Conservation (phyloP, 1,139 yeast genomes). For the Suhomyces wounanorum region DNA sequence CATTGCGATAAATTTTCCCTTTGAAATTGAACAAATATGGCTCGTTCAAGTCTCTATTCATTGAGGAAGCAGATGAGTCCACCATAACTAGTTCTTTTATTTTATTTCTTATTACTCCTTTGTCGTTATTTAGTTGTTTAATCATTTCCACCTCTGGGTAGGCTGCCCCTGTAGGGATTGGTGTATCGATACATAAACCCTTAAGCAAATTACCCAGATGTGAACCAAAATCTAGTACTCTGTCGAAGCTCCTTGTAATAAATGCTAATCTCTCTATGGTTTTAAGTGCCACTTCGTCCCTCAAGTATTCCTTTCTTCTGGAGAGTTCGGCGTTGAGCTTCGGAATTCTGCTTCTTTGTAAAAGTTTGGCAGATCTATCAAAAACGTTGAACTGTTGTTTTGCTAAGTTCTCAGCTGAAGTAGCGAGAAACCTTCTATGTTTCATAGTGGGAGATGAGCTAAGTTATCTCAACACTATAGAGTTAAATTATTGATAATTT, state of each 20-base stretch:
- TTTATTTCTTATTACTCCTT: slow-evolving; percentile 50
- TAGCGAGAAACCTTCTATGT: slow-evolving; percentile 24
- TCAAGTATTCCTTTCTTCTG: slow-evolving; percentile 67
- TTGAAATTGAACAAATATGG: slow-evolving; percentile 39
- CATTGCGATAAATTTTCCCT: slow-evolving; percentile 48
- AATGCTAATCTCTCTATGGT: slow-evolving; percentile 77
- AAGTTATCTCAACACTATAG: neutral
- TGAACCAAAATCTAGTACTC: slow-evolving; percentile 71
- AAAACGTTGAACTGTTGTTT: slow-evolving; percentile 57
- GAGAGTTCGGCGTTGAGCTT: slow-evolving; percentile 47
- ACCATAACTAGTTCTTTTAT: slow-evolving; percentile 64
- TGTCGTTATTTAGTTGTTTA: slow-evolving; percentile 53
- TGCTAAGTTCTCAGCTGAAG: slow-evolving; percentile 23
- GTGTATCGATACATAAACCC: slow-evolving; percentile 36
- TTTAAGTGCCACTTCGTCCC: slow-evolving; percentile 72
- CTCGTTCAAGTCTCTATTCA: slow-evolving; percentile 50
- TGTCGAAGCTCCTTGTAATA: slow-evolving; percentile 62
- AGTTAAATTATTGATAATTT: neutral
- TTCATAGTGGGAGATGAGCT: slow-evolving; percentile 1
- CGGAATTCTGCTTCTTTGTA: slow-evolving; percentile 59
- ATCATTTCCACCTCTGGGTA: slow-evolving; percentile 31
- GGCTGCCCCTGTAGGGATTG: slow-evolving; percentile 28
- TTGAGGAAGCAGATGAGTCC: slow-evolving; percentile 59
- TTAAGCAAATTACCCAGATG: slow-evolving; percentile 64
- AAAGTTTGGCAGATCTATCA: slow-evolving; percentile 59